Percentiles rank a stretch among this genome's conserved stretches.
phyloP scores from a whole-genome alignment of 2,329 filamentous ascomycete genomes.

The Curvularia sp. region DNA sequence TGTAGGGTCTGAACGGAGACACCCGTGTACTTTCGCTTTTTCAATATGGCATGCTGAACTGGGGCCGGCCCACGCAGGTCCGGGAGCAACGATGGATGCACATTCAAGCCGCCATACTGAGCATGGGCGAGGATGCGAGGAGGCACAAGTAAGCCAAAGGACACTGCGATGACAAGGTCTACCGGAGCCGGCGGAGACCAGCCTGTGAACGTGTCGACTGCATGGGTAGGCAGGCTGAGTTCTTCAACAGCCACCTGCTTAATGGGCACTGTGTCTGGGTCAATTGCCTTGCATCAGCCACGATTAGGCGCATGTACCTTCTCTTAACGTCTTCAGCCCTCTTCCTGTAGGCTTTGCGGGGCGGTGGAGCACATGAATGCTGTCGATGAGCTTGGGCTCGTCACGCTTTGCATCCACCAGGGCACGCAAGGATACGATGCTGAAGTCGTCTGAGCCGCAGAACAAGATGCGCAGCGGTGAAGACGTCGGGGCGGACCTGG shows the following conservation, averaged over 20 bases:
- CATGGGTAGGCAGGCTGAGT: constrained; percentile 72
- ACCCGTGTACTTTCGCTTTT: constrained; percentile 67
- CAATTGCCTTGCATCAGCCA: constrained; percentile 12
- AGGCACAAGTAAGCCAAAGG: constrained; percentile 91
- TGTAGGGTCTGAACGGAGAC: constrained; percentile 89
- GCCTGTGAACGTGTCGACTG: constrained; percentile 79
- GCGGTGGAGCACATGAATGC: constrained; percentile 84
- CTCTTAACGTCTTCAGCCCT: constrained; percentile 70
- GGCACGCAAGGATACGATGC: constrained; percentile 75
- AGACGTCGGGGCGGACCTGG: constrained; percentile 6
- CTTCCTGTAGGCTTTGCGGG: constrained; percentile 80
- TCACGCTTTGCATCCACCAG: constrained; percentile 66
- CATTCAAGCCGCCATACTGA: constrained; percentile 86
- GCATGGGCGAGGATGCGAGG: constrained; percentile 71
- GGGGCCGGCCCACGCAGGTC: constrained; percentile 87
- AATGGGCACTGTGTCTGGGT: constrained; percentile 69
- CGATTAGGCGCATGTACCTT: constrained; percentile 60
- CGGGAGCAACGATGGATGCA: constrained; percentile 90
- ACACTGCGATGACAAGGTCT: constrained; percentile 89
- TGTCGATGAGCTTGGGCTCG: constrained; percentile 55
- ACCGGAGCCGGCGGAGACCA: constrained; percentile 64
- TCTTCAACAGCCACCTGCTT: constrained; percentile 65
- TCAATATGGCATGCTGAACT: constrained; percentile 81
- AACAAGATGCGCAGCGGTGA: constrained; percentile 83
- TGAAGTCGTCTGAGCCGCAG: constrained; percentile 93